Evolutionary conservation across 2,329 filamentous ascomycete species (phyloP).

Genomic region (Apiospora saccharicola): DNA sequence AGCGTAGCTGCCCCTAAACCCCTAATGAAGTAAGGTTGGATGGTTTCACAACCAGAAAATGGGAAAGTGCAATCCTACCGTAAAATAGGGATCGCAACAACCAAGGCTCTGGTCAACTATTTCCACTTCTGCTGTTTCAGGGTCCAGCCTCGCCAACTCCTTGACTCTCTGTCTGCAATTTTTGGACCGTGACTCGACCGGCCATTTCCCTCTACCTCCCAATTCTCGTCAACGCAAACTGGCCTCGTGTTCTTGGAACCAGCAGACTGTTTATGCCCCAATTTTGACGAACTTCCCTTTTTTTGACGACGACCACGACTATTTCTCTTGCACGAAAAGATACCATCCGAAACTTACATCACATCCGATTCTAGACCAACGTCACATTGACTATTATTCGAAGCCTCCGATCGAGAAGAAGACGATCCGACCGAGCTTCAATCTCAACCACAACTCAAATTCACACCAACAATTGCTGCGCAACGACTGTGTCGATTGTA

Average conservation of each 20-base stretch:
- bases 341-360: neutral
- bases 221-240: slow-evolving; percentile 11
- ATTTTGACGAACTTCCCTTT: slow-evolving; percentile 19
- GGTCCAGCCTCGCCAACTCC: slow-evolving; percentile 22
- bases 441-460: neutral
- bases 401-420: neutral
- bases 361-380: neutral
- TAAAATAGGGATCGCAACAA: slow-evolving; percentile 10
- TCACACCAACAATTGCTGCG: neutral
- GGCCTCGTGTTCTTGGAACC: slow-evolving; percentile 9
- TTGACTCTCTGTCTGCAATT: neutral
- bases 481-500: neutral
- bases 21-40: neutral
- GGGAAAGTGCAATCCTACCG: slow-evolving; percentile 8
- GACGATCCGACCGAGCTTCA: neutral
- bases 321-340: slow-evolving; percentile 16
- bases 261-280: slow-evolving; percentile 18
- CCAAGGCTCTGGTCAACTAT: slow-evolving; percentile 14
- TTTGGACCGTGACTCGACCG: slow-evolving; percentile 12
- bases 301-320: slow-evolving; percentile 20
- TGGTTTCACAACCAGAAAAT: slow-evolving; percentile 13
- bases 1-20: neutral
- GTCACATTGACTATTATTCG: neutral
- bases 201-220: neutral
- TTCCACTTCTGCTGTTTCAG: slow-evolving; percentile 23